phyloP scores from a whole-genome alignment of 768 basidiomycete species.

The Tricholoma sp. region DNA sequence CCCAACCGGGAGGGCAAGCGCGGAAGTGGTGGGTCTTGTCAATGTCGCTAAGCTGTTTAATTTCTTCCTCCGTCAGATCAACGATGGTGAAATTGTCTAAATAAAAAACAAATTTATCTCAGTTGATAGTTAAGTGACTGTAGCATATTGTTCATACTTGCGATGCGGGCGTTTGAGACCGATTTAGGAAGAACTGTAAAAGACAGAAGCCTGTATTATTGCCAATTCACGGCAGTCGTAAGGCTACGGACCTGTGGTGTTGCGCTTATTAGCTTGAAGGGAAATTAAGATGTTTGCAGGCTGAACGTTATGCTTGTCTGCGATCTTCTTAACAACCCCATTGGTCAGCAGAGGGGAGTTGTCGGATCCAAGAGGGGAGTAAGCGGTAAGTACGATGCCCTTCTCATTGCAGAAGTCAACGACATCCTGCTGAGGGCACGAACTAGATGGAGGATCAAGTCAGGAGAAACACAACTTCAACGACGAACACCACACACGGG shows the following conservation, averaged over 20 bases:
- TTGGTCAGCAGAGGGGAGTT: constrained; percentile 63
- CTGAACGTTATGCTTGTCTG: constrained; percentile 50
- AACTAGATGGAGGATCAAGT: constrained; percentile 23
- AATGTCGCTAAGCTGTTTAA: constrained; percentile 51
- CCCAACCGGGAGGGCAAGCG: constrained; percentile 60
- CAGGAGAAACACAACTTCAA: not conserved
- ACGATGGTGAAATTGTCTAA: constrained; percentile 56
- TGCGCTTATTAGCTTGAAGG: constrained; percentile 63
- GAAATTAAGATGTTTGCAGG: constrained; percentile 69
- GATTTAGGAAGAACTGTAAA: constrained; percentile 65
- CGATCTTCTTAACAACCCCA: constrained; percentile 54
- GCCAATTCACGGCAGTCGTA: not conserved
- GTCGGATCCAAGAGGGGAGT: constrained; percentile 75
- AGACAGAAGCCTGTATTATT: constrained; percentile 1
- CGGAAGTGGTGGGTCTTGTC: constrained; percentile 61
- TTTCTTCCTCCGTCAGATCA: constrained; percentile 57
- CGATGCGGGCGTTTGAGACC: constrained; percentile 64
- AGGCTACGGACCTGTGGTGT: constrained; percentile 41
- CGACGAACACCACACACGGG: constrained; percentile 39
- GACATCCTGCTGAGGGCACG: constrained; percentile 63
- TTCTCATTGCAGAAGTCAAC: constrained; percentile 54
- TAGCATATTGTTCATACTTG: constrained; percentile 32
- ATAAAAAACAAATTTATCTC: not conserved
- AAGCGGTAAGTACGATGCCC: constrained; percentile 70
- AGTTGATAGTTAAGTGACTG: not conserved